Conservation (phyloP, 441 rosid species). For the Gossypium gossypioides region DNA sequence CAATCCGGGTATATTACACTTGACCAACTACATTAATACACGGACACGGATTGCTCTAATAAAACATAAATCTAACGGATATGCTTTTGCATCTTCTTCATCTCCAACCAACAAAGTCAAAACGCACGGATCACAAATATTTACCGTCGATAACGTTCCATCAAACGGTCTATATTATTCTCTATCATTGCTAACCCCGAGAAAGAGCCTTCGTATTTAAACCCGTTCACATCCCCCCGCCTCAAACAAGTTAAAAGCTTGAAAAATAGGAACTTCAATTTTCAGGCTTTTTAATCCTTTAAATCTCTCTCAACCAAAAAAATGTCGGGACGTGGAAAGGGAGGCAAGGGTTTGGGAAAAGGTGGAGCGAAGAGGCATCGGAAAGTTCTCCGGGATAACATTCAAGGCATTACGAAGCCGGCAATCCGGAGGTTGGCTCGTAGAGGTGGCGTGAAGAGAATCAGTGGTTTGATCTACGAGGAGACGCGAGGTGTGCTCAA, state of each 20-base stretch:
- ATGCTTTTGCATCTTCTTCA: no score
- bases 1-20: no score
- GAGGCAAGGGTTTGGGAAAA: constrained; percentile 15
- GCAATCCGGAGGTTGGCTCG: constrained; percentile 14
- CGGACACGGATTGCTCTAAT: no score
- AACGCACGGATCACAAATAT: background rate
- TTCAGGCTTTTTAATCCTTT: background rate
- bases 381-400: constrained; percentile 15
- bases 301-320: background rate
- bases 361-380: constrained; percentile 17
- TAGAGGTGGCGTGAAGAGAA: constrained; percentile 15
- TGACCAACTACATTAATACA: no score
- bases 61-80: no score
- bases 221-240: background rate
- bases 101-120: background rate
- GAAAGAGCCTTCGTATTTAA: background rate
- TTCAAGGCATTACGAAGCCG: constrained; percentile 15
- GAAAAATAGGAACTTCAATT: background rate
- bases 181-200: background rate
- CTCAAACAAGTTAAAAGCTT: background rate
- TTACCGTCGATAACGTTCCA: background rate
- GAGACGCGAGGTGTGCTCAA: constrained; percentile 14
- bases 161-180: background rate
- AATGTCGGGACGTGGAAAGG: constrained; percentile 15
- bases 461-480: constrained; percentile 13